phyloP scores from a whole-genome alignment of 768 basidiomycete genomes.

The Glaciozyma antarctica region DNA sequence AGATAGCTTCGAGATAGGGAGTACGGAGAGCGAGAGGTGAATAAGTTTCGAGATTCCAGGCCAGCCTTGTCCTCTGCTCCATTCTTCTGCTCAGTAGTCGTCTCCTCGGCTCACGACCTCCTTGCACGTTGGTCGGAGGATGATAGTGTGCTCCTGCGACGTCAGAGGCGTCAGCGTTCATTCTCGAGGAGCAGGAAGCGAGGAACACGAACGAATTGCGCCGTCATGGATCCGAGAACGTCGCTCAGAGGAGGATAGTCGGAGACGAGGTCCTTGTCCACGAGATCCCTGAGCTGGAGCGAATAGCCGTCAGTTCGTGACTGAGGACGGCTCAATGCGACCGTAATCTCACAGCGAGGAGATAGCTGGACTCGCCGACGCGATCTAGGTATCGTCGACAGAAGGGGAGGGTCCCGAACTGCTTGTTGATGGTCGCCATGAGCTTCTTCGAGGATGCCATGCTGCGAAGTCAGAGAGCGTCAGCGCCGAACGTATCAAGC shows the following conservation, averaged over 20 bases:
- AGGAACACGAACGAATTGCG: conserved; percentile 49
- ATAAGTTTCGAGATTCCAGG: too few species aligned
- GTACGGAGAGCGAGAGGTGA: too few species aligned
- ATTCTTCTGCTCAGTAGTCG: conserved; percentile 39
- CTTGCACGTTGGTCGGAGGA: conserved; percentile 46
- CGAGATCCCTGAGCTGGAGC: conserved; percentile 75
- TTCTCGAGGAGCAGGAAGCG: background rate
- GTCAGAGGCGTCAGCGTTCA: background rate
- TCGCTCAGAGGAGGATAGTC: conserved; percentile 86
- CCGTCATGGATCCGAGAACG: conserved; percentile 60
- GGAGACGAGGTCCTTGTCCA: conserved; percentile 74
- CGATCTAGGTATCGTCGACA: conserved; percentile 93
- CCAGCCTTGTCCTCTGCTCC: too few species aligned
- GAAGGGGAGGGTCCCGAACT: conserved; percentile 91
- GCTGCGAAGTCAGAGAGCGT: conserved; percentile 41
- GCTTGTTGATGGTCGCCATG: conserved; percentile 74
- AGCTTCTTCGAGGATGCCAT: conserved; percentile 75
- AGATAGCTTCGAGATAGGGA: too few species aligned
- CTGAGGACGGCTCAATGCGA: too few species aligned
- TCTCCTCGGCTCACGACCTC: conserved; percentile 46
- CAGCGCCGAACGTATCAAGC: background rate
- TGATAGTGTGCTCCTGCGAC: conserved; percentile 44
- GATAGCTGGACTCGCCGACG: conserved; percentile 80
- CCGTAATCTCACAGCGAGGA: conserved; percentile 58
- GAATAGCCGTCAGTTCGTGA: background rate